Conservation (phyloP, 106 monocot genomes). For the Phalaenopsis equestris region DNA sequence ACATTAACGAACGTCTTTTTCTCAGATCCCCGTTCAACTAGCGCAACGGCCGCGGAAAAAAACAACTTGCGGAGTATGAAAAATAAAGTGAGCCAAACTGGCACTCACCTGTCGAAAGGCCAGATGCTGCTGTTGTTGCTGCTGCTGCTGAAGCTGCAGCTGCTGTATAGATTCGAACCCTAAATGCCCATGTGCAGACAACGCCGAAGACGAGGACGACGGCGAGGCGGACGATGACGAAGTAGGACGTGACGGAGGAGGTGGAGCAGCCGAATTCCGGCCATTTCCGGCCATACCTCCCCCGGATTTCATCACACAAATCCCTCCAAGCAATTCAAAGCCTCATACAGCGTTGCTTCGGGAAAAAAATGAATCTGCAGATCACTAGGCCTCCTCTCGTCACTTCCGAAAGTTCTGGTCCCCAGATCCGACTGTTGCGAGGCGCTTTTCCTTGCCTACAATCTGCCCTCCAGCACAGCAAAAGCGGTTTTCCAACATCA, state of each 20-base stretch:
- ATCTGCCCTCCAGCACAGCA: background rate
- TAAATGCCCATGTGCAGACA: constrained; percentile 17
- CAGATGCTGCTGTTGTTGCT: constrained; percentile 30
- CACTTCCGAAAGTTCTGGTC: background rate
- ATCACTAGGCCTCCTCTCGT: background rate
- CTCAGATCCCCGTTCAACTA: background rate
- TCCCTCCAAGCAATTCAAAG: background rate
- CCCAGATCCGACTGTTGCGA: background rate
- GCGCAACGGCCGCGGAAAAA: background rate
- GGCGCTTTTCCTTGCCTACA: background rate
- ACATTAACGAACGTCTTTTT: constrained; percentile 7
- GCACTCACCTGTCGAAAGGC: constrained; percentile 41
- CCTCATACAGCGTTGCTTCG: background rate
- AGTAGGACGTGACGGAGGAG: background rate
- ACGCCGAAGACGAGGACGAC: constrained; percentile 33
- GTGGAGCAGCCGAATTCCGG: constrained; percentile 11
- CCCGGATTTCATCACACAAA: constrained; percentile 20
- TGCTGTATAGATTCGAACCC: constrained; percentile 19
- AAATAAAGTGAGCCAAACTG: constrained; percentile 2
- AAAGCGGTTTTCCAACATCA: background rate
- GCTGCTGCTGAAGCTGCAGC: background rate
- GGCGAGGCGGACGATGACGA: constrained; percentile 28
- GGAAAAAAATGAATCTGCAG: background rate
- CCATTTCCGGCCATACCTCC: constrained; percentile 15
- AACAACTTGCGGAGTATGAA: background rate